Percentiles rank a stretch among this genome's conserved stretches.
Conservation (phyloP, 176 grass and related monocot genomes). For the Raddia distichophylla region DNA sequence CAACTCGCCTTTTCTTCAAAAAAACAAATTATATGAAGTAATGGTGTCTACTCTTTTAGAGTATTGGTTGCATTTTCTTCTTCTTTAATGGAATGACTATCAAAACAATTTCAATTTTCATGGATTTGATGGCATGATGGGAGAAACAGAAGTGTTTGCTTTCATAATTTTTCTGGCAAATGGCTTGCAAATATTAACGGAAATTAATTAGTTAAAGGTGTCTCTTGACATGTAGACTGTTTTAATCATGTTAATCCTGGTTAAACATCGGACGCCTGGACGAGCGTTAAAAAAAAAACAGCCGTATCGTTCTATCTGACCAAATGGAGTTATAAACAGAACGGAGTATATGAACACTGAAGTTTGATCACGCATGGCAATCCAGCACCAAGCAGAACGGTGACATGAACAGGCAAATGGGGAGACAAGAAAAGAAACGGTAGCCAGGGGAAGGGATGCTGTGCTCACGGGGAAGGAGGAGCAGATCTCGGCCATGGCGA, state of each 20-base stretch:
- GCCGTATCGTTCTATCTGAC: neutral
- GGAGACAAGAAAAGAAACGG: slow-evolving; percentile 6
- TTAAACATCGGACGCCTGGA: neutral
- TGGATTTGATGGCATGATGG: neutral
- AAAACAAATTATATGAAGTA: too few relatives aligned
- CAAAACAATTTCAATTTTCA: neutral
- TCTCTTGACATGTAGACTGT: neutral
- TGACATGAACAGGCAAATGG: too few relatives aligned
- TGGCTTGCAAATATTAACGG: neutral
- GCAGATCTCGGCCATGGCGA: slow-evolving; percentile 99
- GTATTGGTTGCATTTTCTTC: too few relatives aligned
- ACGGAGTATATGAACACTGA: neutral
- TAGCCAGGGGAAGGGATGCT: neutral
- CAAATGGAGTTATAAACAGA: neutral
- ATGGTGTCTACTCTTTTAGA: too few relatives aligned
- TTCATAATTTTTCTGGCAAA: neutral
- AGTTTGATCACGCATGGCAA: neutral
- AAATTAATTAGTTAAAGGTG: neutral
- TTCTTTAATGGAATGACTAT: too few relatives aligned
- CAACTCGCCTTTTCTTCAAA: too few relatives aligned
- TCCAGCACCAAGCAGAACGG: neutral
- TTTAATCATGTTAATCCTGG: neutral
- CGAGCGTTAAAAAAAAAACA: too few relatives aligned
- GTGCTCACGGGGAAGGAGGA: slow-evolving; percentile 88
- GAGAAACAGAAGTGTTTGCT: neutral